Evolutionary conservation across 2,329 filamentous ascomycete species (phyloP), one percentile per base, ranked within the genome.

Genomic region (Colletotrichum sp.): DNA sequence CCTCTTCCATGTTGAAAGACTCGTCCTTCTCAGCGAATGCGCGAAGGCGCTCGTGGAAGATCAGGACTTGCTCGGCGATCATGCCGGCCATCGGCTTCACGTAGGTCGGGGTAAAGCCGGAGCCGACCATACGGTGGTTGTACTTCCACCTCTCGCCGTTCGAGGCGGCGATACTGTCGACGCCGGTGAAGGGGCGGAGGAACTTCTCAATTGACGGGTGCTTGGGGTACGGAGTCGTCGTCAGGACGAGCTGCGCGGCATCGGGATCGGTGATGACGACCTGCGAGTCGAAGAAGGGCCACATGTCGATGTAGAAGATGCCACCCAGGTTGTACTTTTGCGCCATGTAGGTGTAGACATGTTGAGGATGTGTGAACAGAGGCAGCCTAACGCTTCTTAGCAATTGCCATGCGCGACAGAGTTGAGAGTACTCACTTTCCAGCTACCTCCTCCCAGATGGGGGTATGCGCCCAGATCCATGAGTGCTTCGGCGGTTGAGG

Each of bases 271-370:
- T 73, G 52, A 84, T 66, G 36, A 82, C 76, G 28, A 80, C 77
- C 32, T 82, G 80, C 12, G 78, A 76, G n/a, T 79, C 77, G 52
- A 77, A 78, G 26, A 84, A 78, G n/a, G 82, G 81, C 49, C 80
- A 82, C 8, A 82, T 32, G 65, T 84, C 83, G 60, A 84, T 76
- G 62, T 84, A 84, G 59, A 82, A 81, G 18, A 85, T 80, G 26
- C 82, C 82, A 1, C 80, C 79, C 9, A 85, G 77, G 24, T 79
- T 71, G 32, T 78, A 77, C 24, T 77, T 78, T 16, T 78, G 77
- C 6, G 78, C 77, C 26, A 82, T 76, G 62, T 79, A 73, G 18
- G 80, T 82, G 39, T 79, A 77, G 57, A 77, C 75, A 24, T 72
- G 64, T 70, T 82, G 81, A 2, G 79, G 79, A 60, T 82, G 80